Conservation (phyloP, 257 asterid species). For the Pogostemon cablin region DNA sequence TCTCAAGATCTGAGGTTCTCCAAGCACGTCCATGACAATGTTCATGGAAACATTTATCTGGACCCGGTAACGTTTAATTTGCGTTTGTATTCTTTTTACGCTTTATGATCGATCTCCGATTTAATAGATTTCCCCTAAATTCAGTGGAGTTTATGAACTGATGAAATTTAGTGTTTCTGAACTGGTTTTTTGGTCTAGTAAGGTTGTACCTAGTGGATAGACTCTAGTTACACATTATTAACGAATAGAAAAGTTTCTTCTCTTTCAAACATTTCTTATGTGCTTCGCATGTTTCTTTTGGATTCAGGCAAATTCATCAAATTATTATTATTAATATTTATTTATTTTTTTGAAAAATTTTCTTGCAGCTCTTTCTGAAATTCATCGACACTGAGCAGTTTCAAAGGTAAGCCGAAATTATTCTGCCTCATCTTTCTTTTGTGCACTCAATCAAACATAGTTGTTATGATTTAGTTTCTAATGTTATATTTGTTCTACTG, state of each 20-base stretch:
- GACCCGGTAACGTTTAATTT: constrained; percentile 52
- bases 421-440: constrained; percentile 5
- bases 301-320: constrained; percentile 35
- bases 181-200: not conserved
- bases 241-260: not conserved
- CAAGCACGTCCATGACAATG: constrained; percentile 83
- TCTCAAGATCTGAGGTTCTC: constrained; percentile 62
- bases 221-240: not conserved
- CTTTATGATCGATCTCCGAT: not conserved
- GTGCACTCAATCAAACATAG: constrained; percentile 20
- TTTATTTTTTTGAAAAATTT: constrained; percentile 6
- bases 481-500: constrained; percentile 34
- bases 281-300: constrained; percentile 35
- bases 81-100: not conserved
- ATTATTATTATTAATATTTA: not conserved
- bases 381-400: constrained; percentile 93
- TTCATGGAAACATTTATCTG: constrained; percentile 83
- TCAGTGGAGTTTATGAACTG: constrained; percentile 20
- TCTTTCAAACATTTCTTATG: not conserved
- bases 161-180: not conserved
- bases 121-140: not conserved
- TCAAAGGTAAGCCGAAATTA: constrained; percentile 62
- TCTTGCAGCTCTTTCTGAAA: constrained; percentile 67
- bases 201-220: constrained; percentile 5
- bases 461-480: constrained; percentile 31